These are phyloP conservation scores for Dorcoceras hygrometricum DNA, from an alignment of 257 asterid genomes.

Conservation along the genomic window DNA sequence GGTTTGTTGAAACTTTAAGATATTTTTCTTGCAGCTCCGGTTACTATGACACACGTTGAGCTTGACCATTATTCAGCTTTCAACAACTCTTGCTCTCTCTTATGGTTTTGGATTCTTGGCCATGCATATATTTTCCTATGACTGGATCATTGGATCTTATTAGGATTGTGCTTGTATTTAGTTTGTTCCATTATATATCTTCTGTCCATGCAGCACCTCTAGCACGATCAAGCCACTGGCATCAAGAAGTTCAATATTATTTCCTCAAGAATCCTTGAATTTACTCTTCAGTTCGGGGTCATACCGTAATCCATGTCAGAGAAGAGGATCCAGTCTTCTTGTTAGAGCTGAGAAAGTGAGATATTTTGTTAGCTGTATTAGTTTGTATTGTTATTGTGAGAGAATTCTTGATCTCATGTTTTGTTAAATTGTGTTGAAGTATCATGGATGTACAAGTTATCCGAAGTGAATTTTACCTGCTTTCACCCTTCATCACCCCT, in stretches of 20 bases:
- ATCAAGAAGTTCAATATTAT: slow-evolving; percentile 59
- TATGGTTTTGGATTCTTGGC: neutral
- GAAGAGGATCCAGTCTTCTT: slow-evolving; percentile 57
- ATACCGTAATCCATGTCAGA: slow-evolving; percentile 36
- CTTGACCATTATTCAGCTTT: neutral
- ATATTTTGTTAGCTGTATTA: slow-evolving; percentile 14
- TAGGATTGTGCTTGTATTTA: neutral
- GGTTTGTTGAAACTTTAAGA: neutral
- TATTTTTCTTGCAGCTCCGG: neutral
- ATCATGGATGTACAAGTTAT: neutral
- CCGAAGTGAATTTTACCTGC: neutral
- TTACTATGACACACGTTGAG: neutral
- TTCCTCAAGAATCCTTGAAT: slow-evolving; percentile 53
- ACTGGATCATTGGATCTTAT: neutral
- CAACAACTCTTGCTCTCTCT: neutral
- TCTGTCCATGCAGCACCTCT: slow-evolving; percentile 46
- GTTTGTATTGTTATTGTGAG: neutral
- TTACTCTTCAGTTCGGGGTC: slow-evolving; percentile 51
- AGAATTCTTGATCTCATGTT: neutral
- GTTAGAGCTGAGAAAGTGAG: slow-evolving; percentile 91
- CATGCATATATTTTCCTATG: neutral
- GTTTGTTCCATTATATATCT: slow-evolving; percentile 19
- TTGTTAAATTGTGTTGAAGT: neutral
- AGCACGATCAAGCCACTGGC: slow-evolving; percentile 56
- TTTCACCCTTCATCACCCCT: neutral